phyloP scores from a whole-genome alignment of 305 asterid species.

The Ruellia speciosa region DNA sequence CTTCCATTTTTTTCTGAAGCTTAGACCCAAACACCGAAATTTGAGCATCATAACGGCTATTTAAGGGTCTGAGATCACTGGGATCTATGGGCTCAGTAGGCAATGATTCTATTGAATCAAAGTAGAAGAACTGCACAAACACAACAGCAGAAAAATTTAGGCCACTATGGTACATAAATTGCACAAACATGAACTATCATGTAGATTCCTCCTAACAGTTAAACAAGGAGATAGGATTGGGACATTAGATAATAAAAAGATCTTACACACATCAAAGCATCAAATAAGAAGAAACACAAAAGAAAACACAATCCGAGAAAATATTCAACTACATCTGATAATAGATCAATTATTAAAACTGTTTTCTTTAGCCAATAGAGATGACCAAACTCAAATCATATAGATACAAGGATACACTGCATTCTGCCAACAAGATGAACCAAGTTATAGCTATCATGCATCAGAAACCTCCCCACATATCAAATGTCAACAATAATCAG shows the following conservation, averaged over 20 bases:
- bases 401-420: background rate
- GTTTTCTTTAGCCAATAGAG: slow-evolving; percentile 1
- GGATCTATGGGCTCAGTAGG: slow-evolving; percentile 77
- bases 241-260: background rate
- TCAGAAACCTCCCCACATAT: no score
- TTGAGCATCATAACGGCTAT: slow-evolving; percentile 93
- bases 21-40: slow-evolving; percentile 84
- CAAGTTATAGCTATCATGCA: slow-evolving; percentile 5
- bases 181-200: slow-evolving; percentile 12
- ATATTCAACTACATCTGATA: background rate
- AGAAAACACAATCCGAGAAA: background rate
- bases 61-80: slow-evolving; percentile 58
- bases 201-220: background rate
- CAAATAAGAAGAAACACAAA: background rate
- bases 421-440: background rate
- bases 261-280: slow-evolving; percentile 1
- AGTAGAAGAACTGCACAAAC: slow-evolving; percentile 72
- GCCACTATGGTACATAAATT: slow-evolving; percentile 14
- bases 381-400: slow-evolving; percentile 1
- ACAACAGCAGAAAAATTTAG: slow-evolving; percentile 18
- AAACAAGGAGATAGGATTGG: background rate
- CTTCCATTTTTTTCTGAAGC: slow-evolving; percentile 80
- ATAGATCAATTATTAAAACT: background rate
- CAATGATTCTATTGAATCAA: slow-evolving; percentile 86
- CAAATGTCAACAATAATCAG: background rate